Evolutionary conservation across 192 early-diverging fungal genomes (phyloP), one percentile per base, ranked within the genome.

Genomic region (Gaertneriomyces semiglobifer): DNA sequence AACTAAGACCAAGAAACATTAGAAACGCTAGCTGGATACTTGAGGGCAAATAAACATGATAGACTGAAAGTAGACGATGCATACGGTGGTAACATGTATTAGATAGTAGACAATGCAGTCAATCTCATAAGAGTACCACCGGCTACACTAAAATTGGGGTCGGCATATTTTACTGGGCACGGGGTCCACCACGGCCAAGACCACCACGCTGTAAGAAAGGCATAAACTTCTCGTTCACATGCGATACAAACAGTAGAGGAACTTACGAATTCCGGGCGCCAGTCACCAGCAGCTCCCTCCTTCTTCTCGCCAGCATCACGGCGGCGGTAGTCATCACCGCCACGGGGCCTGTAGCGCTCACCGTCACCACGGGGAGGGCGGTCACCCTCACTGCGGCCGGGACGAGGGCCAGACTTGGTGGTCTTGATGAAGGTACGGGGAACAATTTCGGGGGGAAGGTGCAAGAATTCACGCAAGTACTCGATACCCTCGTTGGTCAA

Each of bases 401-500:
- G 86, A 70, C 90, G 88, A 70, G 81, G 78, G 65, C 86, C 87
- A 59, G 80, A 73, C 73, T 94, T 92, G 72, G 86, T 87, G 68
- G 87, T 88, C 89, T 95, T 95, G 88, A 95, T 95, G 90, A 92
- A 87, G 74, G 96, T 95, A 73, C 91, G 85, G 71, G 96, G 96
- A 69, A 98, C 90, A 74, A 99, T 93, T 79, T 96, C 96, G 69
- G 86, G 81, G 71, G 96, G 96, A 66, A 99, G 85, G 90, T 97
- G 91, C 65, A 99, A 89, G 89, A 88, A 86, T 72, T 93, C 89
- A 77, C 96, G 91, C 68, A 98, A 85, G 85, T 95, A 97, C 76
- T 90, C 92, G 68, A 98, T 95, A 79, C 96, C 96, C 82, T 92
- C 91, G 75, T 94, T 88, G 78, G 95, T 99, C 74, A 99, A 86